These are phyloP conservation scores for Paracamarosporium sp. DNA, from an alignment of 2,329 filamentous ascomycete genomes.

Conservation along the genomic window DNA sequence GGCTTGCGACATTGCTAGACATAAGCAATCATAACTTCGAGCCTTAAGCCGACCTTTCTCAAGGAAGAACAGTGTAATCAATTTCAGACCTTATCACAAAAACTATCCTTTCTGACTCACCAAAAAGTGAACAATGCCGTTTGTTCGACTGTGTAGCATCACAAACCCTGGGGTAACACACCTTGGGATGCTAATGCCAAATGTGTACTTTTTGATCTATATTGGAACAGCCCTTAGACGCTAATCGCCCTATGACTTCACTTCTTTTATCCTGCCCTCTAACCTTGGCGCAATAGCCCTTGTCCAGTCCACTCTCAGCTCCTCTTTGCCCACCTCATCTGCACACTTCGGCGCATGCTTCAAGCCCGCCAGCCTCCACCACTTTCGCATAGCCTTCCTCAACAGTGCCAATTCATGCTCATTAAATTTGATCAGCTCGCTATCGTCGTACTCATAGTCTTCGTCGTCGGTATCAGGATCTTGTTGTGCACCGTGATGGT, in stretches of 20 bases:
- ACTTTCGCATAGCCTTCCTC: conserved; percentile 73
- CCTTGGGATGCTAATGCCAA: no score
- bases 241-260: conserved; percentile 14
- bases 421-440: conserved; percentile 50
- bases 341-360: conserved; percentile 56
- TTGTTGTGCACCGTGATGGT: conserved; percentile 15
- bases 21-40: no score
- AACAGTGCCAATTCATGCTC: conserved; percentile 64
- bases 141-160: no score
- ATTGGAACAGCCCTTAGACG: no score
- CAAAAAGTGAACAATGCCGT: no score
- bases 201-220: no score
- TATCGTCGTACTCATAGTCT: conserved; percentile 47
- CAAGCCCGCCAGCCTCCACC: conserved; percentile 73
- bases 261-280: conserved; percentile 73
- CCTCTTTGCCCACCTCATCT: conserved; percentile 64
- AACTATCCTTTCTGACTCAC: no score
- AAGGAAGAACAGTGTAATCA: no score
- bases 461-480: conserved; percentile 47
- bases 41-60: no score
- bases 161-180: no score
- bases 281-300: conserved; percentile 77
- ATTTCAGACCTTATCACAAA: no score
- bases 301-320: conserved; percentile 75
- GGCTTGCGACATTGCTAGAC: no score